Evolutionary conservation across 768 basidiomycete genomes (phyloP).

Genomic region (Tylopilus subfusipes): DNA sequence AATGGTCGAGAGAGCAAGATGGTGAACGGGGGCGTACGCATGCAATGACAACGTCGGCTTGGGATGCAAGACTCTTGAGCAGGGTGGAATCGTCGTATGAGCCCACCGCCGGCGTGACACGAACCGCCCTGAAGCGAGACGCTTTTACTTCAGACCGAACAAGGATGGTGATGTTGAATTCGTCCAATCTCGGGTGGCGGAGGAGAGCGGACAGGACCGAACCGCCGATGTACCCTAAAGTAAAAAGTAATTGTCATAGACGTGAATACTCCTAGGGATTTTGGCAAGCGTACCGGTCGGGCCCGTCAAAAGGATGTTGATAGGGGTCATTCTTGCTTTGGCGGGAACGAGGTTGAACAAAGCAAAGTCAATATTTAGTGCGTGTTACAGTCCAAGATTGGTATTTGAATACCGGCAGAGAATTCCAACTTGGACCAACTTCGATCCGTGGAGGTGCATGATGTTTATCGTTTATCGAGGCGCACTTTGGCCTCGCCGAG

Average conservation of each 20-base stretch:
- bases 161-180: constrained; percentile 44
- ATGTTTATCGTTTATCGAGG: not conserved
- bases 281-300: constrained; percentile 17
- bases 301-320: constrained; percentile 18
- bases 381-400: not conserved
- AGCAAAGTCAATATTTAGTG: not conserved
- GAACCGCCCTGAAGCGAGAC: not conserved
- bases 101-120: constrained; percentile 32
- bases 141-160: constrained; percentile 43
- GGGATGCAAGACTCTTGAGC: constrained; percentile 40
- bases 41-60: constrained; percentile 42
- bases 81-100: constrained; percentile 40
- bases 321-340: constrained; percentile 3
- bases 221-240: constrained; percentile 54
- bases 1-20: not conserved
- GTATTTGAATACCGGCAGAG: not conserved
- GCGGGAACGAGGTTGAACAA: not conserved
- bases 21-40: constrained; percentile 26
- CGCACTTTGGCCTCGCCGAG: not conserved
- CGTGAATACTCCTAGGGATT: not conserved
- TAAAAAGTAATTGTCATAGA: not conserved
- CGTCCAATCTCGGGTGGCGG: constrained; percentile 38
- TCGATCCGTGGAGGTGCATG: not conserved
- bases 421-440: constrained; percentile 3
- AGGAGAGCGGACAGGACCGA: constrained; percentile 48